Conservation (phyloP, 352 stramenopile species). For the Elongisporangium senticosum region DNA sequence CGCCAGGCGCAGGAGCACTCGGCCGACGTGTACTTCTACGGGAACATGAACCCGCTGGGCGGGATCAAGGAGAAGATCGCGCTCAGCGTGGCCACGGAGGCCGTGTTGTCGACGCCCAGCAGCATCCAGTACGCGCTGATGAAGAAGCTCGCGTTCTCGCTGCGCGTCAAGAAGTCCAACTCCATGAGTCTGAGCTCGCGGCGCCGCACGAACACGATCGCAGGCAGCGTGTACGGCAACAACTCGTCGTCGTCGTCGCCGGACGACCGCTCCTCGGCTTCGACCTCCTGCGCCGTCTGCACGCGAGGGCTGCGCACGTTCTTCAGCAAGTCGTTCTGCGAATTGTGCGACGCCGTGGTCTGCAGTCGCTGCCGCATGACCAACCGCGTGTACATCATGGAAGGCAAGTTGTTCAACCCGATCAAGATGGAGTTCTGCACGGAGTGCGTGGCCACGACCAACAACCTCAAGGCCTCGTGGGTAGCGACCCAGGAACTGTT, state of each 20-base stretch:
- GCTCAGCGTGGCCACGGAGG: slow-evolving; percentile 39
- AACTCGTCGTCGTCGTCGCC: background rate
- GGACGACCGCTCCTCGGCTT: slow-evolving; percentile 7
- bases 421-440: slow-evolving; percentile 68
- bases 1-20: slow-evolving; percentile 26
- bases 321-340: slow-evolving; percentile 17
- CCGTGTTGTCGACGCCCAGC: slow-evolving; percentile 31
- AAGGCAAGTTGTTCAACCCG: slow-evolving; percentile 36
- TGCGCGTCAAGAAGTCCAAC: slow-evolving; percentile 30
- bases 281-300: slow-evolving; percentile 19
- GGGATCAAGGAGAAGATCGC: slow-evolving; percentile 39
- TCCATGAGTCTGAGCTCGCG: slow-evolving; percentile 12
- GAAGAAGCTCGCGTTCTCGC: slow-evolving; percentile 63
- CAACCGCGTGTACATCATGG: slow-evolving; percentile 47
- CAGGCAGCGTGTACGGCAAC: background rate
- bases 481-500: slow-evolving; percentile 46
- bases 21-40: slow-evolving; percentile 56
- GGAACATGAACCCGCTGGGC: slow-evolving; percentile 38
- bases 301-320: slow-evolving; percentile 16
- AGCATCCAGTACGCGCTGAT: slow-evolving; percentile 53
- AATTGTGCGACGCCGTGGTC: slow-evolving; percentile 28
- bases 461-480: slow-evolving; percentile 40
- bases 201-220: slow-evolving; percentile 5
- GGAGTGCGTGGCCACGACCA: slow-evolving; percentile 39
- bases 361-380: slow-evolving; percentile 35